Conservation (phyloP, 2,329 filamentous ascomycete genomes). For the Exophiala sp. region DNA sequence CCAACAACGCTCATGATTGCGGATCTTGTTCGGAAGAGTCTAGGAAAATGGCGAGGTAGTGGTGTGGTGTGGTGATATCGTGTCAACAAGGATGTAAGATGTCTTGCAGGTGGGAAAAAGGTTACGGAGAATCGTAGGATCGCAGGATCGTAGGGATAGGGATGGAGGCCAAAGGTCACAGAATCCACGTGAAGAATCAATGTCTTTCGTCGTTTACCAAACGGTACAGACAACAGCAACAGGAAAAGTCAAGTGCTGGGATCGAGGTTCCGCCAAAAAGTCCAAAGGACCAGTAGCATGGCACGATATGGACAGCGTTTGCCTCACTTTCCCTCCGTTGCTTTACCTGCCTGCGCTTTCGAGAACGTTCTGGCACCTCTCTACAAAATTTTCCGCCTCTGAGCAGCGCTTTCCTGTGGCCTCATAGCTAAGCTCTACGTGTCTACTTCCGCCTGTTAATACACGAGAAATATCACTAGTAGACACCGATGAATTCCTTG, state of each 20-base stretch:
- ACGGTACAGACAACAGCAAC: background rate
- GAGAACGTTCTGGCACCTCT: conserved; percentile 10
- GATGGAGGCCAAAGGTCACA: background rate
- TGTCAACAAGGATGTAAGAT: background rate
- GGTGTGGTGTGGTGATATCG: conserved; percentile 8
- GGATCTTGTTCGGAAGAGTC: conserved; percentile 1
- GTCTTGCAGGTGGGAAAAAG: background rate
- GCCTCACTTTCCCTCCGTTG: background rate
- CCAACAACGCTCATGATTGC: conserved; percentile 58
- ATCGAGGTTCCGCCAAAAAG: conserved; percentile 1
- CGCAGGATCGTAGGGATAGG: background rate
- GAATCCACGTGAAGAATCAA: conserved; percentile 1
- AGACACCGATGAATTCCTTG: too few relatives aligned
- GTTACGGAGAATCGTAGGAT: background rate
- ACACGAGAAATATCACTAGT: too few relatives aligned
- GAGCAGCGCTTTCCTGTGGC: background rate
- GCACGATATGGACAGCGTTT: background rate
- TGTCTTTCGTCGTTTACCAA: background rate
- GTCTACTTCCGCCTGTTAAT: too few relatives aligned
- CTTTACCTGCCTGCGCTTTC: conserved; percentile 4
- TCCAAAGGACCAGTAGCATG: conserved; percentile 2
- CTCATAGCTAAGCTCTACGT: too few relatives aligned
- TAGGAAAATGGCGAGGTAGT: conserved; percentile 1
- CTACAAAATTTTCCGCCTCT: background rate
- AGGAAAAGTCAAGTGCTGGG: background rate